Base-by-base conservation (phyloP, 208 protist species). In the Trypanosoma rangeli region DNA sequence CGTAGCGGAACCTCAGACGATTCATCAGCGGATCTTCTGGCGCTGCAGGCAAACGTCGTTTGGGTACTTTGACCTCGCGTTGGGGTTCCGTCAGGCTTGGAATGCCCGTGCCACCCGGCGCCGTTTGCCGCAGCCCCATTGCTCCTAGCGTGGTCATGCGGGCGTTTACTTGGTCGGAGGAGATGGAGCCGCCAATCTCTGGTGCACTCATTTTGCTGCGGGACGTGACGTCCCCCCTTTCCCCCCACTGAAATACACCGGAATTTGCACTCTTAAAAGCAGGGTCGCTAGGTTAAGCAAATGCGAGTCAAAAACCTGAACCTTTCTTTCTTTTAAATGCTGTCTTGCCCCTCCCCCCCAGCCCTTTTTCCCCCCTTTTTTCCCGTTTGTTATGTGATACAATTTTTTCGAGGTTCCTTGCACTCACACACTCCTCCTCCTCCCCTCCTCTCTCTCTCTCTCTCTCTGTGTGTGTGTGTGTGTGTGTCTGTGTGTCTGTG, bases 21-120 rank as follows among this genome's bases (percentile, higher is more conserved):
- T 73, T 35, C 26, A 66, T 52, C 7, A 66, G 15, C 35, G 59
- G 29, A 39, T 73, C 49, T n/a, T 33, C 33, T 26, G 50, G 20
- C 59, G 18, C 22, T 8, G 20, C 44, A 24, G 37, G 24, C 59
- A 22, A 26, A 24, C 48, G 48, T 18, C 48, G 48, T 24, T 53
- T 53, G 10, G 37, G 37, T 10, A 42, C 7, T 42, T 42, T 42
- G 37, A 42, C 37, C 37, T 10, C 37, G 4, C 10, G 37, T 10
- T 13, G 37, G 10, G 37, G 10, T 42, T 4, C 10, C 37, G 7
- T 42, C 37, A 42, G 37, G 10, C 37, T 42, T 42, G 37, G 10
- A 10, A 4, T 42, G 37, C 37, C 10, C 37, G 37, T 42, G 37
- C 37, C 10, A 10, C 37, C 37, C 37, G 37, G 37, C 37, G 10